Evolutionary conservation across 192 early-diverging fungal species (phyloP).

Genomic region (Glomus cerebriforme): DNA sequence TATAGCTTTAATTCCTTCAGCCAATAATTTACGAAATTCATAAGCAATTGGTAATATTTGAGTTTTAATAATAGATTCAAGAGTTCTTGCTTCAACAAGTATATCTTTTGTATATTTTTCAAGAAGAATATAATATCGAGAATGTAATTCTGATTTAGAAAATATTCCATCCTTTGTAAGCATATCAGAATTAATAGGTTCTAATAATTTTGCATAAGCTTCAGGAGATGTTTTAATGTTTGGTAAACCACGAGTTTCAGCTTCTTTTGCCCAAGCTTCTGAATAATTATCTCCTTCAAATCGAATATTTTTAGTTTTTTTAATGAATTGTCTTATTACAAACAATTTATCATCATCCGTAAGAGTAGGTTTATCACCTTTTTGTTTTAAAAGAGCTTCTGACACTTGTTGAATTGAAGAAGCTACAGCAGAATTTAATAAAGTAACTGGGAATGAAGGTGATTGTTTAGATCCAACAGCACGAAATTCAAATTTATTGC

Average conservation of each 20-base stretch:
- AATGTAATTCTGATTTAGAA: constrained; percentile 81
- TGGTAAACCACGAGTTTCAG: constrained; percentile 91
- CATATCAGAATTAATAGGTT: constrained; percentile 70
- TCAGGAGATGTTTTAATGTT: constrained; percentile 92
- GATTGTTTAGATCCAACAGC: constrained; percentile 98
- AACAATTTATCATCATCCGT: constrained; percentile 85
- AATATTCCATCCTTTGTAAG: constrained; percentile 84
- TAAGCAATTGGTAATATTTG: constrained; percentile 88
- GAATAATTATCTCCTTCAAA: constrained; percentile 99
- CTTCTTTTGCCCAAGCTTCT: constrained; percentile 90
- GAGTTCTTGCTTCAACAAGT: constrained; percentile 88
- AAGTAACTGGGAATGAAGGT: constrained; percentile 91
- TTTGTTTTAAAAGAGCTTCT: constrained; percentile 74
- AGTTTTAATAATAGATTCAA: constrained; percentile 78
- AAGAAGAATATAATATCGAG: constrained; percentile 93
- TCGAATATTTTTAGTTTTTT: constrained; percentile 77
- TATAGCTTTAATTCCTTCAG: constrained; percentile 65
- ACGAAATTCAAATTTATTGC: constrained; percentile 99
- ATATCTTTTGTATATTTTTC: constrained; percentile 99
- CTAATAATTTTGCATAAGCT: constrained; percentile 84
- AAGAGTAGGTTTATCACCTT: constrained; percentile 77
- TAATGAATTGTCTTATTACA: constrained; percentile 87
- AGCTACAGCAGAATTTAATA: constrained; percentile 92
- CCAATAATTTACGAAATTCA: constrained; percentile 85
- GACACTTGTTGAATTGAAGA: constrained; percentile 75